Base-by-base conservation (phyloP, 2,329 filamentous ascomycete genomes). In the Leptoxyphium fumago region DNA sequence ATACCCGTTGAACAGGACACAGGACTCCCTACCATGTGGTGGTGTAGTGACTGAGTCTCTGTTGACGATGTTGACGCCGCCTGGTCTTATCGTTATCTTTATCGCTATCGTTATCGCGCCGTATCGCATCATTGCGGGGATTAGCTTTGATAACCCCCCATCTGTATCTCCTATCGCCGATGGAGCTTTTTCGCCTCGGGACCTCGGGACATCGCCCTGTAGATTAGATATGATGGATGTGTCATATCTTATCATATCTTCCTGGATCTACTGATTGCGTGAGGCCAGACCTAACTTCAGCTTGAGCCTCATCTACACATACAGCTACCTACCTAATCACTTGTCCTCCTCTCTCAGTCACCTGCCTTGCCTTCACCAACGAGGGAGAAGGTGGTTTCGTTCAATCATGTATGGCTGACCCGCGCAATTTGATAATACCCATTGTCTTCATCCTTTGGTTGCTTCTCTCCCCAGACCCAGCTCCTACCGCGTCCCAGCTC, bases 401-500 rank as follows among this genome's bases (percentile, higher is more conserved):
- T 36, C 5, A 40, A 6, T 11, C 29, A 55, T 59, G 55, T 38
- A 61, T 61, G 58, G 59, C 59, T 50, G 59, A 61, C 53, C 63
- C 69, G 57, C 59, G 70, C 59, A 55, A 65, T 62, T 52, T 61
- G 49, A 59, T 75, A 49, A 61, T 60, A 40, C 55, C 73, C 43
- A 58, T 75, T 46, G 50, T 75, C 51, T 56, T 75, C 52, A 59
- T 73, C 30, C 62, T 72, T 47, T 74, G 74, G 61, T 64, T 75
- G 45, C 66, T 74, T 48, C 61, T 74, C 45, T 69, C 67, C 41
- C 71, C 69, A 2, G 66, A 71, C 48, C 61, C 66, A 62, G 21
- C 14, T 49, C 42, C 39, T 44, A 49, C 54, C 62, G 21, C 63
- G 59, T 11, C 52, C 62, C 45, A 44, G 13, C 56, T 64, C 42